These are phyloP conservation scores for Saccharomycopsis guyanensis DNA, from an alignment of 805 yeast species.

Conservation along the genomic window DNA sequence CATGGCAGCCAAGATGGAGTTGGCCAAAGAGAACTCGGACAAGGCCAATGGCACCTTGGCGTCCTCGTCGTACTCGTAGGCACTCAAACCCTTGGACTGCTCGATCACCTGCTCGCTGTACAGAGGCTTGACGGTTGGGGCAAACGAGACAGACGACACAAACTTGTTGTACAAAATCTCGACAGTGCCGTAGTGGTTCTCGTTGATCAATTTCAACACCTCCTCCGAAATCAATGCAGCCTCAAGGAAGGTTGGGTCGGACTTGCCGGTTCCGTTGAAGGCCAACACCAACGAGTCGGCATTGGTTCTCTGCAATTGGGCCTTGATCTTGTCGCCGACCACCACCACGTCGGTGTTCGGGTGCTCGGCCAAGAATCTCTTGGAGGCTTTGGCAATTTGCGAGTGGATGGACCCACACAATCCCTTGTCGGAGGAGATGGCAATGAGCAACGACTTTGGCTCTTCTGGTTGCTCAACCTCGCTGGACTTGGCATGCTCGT, in stretches of 20 bases:
- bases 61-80: constrained; percentile 71
- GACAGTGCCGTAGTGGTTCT: constrained; percentile 56
- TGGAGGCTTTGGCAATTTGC: constrained; percentile 84
- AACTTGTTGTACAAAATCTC: constrained; percentile 85
- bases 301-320: constrained; percentile 80
- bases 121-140: constrained; percentile 64
- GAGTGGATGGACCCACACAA: constrained; percentile 98
- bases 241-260: constrained; percentile 89
- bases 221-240: constrained; percentile 85
- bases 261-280: constrained; percentile 91
- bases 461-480: constrained; percentile 37
- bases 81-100: constrained; percentile 76
- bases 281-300: constrained; percentile 61
- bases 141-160: constrained; percentile 81
- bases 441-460: constrained; percentile 71
- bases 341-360: constrained; percentile 74
- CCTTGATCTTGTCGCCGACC: constrained; percentile 90
- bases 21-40: constrained; percentile 84
- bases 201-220: constrained; percentile 56
- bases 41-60: constrained; percentile 56
- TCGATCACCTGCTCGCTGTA: constrained; percentile 66
- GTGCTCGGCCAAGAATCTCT: constrained; percentile 52
- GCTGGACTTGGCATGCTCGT: constrained; percentile 72
- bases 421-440: constrained; percentile 95
- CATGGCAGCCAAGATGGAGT: constrained; percentile 82